Evolutionary conservation across 495 filamentous ascomycete genomes (phyloP), one percentile per base, ranked within the genome.

Genomic region (Neurospora intermedia): DNA sequence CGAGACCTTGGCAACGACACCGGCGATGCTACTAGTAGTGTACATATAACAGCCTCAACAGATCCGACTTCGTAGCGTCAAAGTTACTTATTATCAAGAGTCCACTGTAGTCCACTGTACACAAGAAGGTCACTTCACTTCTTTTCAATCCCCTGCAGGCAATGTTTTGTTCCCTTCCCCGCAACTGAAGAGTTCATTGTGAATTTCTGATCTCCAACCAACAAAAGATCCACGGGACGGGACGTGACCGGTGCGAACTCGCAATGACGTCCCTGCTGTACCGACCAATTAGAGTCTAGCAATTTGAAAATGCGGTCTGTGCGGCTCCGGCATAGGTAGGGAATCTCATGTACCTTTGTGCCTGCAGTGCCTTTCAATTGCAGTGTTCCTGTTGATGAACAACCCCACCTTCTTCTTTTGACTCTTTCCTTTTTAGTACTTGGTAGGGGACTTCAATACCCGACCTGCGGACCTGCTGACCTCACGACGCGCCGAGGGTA

Each of bases 301-400:
- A 74, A 80, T 79, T 80, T 78, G 76, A 78, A 75, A 73, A 69
- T 48, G 45, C 20, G 71, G 73, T 48, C 72, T 70, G 77, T 76
- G 75, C 74, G 43, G 27, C 9, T 71, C 73, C 71, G 75, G 75
- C 66, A 70, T 20, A 69, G 20, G 20, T 20, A 69, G 20, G 20
- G 10, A 23, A 38, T 38, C 13, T 13, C 10, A 13, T 23, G 45
- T 23, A 9, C 20, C 10, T 54, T 46, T 43, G 18, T 8, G 27
- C 27, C 27, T 31, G 27, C n/a, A n/a, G n/a, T n/a, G n/a, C 27
- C 27, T 31, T 31, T 31, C 27, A 31, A 31, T 31, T 31, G 27
- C 3, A 2, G 70, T 42, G 35, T 38, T 45, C 27, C 54, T 27
- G 40, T 16, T 6, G 42, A 20, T 59, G 11, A n/a, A 35, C 18